Percentiles rank a stretch among this genome's conserved stretches.
Evolutionary conservation across 331 rosid species (phyloP).

Genomic region (Malus hybrid): DNA sequence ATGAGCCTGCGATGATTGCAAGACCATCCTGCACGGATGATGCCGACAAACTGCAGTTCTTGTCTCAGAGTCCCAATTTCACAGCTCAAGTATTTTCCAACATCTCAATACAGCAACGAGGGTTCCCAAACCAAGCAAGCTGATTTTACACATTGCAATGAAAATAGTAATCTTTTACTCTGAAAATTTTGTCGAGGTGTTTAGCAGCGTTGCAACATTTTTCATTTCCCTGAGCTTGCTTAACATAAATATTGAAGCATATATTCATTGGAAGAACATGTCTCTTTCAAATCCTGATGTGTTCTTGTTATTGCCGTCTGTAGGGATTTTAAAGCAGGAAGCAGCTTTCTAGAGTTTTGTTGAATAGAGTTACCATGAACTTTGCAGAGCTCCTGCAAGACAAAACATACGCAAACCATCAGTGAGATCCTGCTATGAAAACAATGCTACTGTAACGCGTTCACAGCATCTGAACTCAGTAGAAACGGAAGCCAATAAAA

Average conservation of each 20-base stretch:
- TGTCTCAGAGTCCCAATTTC: not conserved
- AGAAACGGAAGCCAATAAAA: not conserved
- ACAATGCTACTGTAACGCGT: not conserved
- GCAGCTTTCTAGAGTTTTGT: constrained; percentile 59
- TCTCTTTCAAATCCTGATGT: constrained; percentile 83
- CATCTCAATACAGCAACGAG: not conserved
- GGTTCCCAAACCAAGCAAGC: not conserved
- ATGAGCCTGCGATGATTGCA: not conserved
- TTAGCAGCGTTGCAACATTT: not conserved
- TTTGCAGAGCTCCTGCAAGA: constrained; percentile 75
- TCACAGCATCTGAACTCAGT: not conserved
- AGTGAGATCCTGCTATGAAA: not conserved
- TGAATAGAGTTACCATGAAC: constrained; percentile 69
- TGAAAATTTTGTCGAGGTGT: not conserved
- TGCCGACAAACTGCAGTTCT: not conserved
- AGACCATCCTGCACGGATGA: not conserved
- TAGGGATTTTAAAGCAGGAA: constrained; percentile 78
- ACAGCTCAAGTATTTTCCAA: not conserved
- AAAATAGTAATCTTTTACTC: not conserved
- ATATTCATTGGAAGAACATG: constrained; percentile 86
- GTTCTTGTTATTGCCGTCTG: constrained; percentile 67
- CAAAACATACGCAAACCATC: constrained; percentile 10
- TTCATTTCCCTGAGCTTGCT: constrained; percentile 34
- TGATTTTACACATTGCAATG: not conserved
- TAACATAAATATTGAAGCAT: constrained; percentile 71